A percentile compares a stretch with the other conserved stretches of the same genome.
phyloP scores from a whole-genome alignment of 116 monocot species.

The Dioscorea cayenensis region DNA sequence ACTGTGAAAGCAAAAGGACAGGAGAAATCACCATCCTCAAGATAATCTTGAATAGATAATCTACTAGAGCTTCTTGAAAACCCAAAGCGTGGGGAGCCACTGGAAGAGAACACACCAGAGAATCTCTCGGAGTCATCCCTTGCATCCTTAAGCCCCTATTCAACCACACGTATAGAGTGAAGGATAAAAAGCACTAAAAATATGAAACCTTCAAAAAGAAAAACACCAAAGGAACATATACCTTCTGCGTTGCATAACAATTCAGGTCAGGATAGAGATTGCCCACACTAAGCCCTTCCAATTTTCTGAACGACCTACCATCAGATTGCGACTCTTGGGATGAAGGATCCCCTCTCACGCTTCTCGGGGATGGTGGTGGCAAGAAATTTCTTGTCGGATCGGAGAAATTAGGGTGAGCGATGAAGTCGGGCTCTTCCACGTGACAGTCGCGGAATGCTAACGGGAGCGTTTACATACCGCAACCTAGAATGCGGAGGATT shows the following conservation, averaged over 20 bases:
- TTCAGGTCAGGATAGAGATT: slow-evolving; percentile 42
- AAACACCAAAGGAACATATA: slow-evolving; percentile 10
- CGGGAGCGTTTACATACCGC: slow-evolving; percentile 47
- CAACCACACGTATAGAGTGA: not conserved
- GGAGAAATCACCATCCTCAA: slow-evolving; percentile 67
- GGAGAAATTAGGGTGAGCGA: slow-evolving; percentile 42
- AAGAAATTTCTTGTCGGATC: slow-evolving; percentile 53
- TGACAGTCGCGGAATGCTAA: slow-evolving; percentile 53
- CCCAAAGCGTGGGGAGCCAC: slow-evolving; percentile 66
- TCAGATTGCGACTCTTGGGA: slow-evolving; percentile 53
- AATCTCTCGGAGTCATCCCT: slow-evolving; percentile 86
- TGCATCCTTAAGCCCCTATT: slow-evolving; percentile 55
- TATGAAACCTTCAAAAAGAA: not conserved
- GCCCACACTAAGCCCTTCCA: slow-evolving; percentile 46
- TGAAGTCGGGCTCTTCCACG: slow-evolving; percentile 26
- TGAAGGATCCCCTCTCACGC: slow-evolving; percentile 27
- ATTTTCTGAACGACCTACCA: slow-evolving; percentile 44
- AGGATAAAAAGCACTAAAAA: not conserved
- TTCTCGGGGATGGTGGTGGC: slow-evolving; percentile 73
- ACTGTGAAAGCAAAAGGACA: slow-evolving; percentile 70
- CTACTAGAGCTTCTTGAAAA: slow-evolving; percentile 97
- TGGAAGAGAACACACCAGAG: slow-evolving; percentile 59
- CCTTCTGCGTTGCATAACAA: slow-evolving; percentile 49
- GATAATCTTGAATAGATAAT: slow-evolving; percentile 80
- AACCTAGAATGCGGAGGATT: slow-evolving; percentile 38